Conservation (phyloP, 2,329 filamentous ascomycete species). For the Coniella lustricola region DNA sequence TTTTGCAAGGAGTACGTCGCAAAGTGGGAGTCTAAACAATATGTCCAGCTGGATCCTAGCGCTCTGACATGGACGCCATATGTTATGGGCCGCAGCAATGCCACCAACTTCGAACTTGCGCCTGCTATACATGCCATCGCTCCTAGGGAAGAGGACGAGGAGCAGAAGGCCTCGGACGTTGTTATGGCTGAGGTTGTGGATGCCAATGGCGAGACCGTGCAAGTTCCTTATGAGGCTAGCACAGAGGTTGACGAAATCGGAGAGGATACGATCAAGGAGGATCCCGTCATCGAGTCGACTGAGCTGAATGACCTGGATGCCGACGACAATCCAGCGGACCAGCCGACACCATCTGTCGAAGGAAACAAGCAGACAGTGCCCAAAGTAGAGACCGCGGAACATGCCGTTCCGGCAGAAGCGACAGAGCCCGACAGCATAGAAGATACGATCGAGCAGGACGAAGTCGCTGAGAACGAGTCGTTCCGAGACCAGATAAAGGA, state of each 20-base stretch:
- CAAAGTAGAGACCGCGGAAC: neutral
- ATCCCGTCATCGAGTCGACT: constrained; percentile 30
- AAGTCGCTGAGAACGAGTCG: constrained; percentile 18
- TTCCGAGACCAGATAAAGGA: constrained; percentile 10
- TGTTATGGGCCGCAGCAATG: constrained; percentile 83
- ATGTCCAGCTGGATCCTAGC: constrained; percentile 74
- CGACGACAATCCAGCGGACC: constrained; percentile 5
- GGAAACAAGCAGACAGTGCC: no score
- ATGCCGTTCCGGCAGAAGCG: neutral
- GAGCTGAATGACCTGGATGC: constrained; percentile 28
- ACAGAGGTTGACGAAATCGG: constrained; percentile 25
- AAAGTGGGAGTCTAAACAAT: constrained; percentile 83
- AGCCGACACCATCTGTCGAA: constrained; percentile 5
- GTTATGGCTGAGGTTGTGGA: constrained; percentile 24
- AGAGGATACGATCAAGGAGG: constrained; percentile 15
- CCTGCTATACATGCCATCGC: constrained; percentile 80
- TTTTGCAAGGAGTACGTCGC: constrained; percentile 84
- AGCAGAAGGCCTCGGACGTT: constrained; percentile 29
- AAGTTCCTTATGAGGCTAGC: constrained; percentile 20
- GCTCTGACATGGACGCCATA: constrained; percentile 93
- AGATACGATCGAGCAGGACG: constrained; percentile 18
- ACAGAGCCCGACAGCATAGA: constrained; percentile 17
- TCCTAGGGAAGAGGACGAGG: constrained; percentile 68
- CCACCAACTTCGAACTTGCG: constrained; percentile 75
- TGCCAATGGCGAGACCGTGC: constrained; percentile 26